Percentiles rank a stretch among this genome's conserved stretches.
phyloP scores from a whole-genome alignment of 1,284 basidiomycete species.

The Malassezia caprae region DNA sequence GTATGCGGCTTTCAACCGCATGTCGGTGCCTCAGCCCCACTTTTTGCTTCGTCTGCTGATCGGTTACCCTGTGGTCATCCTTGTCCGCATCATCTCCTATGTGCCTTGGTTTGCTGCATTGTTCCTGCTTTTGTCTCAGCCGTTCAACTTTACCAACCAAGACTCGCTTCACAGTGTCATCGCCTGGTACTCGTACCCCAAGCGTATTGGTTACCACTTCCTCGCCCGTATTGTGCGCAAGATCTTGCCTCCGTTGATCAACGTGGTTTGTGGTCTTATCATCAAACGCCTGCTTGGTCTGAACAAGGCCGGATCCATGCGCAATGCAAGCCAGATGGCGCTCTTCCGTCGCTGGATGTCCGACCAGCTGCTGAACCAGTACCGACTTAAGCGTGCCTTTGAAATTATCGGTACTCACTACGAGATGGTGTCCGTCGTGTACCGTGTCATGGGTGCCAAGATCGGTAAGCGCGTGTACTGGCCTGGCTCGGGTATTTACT shows the following conservation, averaged over 20 bases:
- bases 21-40: slow-evolving; percentile 35
- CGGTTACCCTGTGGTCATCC: slow-evolving; percentile 36
- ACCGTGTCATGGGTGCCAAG: slow-evolving; percentile 46
- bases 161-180: slow-evolving; percentile 46
- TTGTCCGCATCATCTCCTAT: slow-evolving; percentile 39
- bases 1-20: slow-evolving; percentile 45
- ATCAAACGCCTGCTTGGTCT: slow-evolving; percentile 44
- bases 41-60: slow-evolving; percentile 36
- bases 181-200: slow-evolving; percentile 46
- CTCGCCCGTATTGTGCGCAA: slow-evolving; percentile 44
- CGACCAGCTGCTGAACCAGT: slow-evolving; percentile 39
- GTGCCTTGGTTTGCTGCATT: slow-evolving; percentile 47
- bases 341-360: slow-evolving; percentile 47
- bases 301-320: slow-evolving; percentile 47
- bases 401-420: slow-evolving; percentile 46
- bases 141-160: slow-evolving; percentile 44
- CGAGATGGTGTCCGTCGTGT: slow-evolving; percentile 48
- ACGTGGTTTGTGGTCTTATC: slow-evolving; percentile 38
- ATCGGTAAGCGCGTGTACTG: slow-evolving; percentile 48
- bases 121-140: slow-evolving; percentile 45
- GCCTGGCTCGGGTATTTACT: slow-evolving; percentile 47
- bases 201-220: slow-evolving; percentile 47
- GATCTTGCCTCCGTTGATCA: slow-evolving; percentile 45
- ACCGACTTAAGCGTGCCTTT: slow-evolving; percentile 38
- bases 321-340: slow-evolving; percentile 43